phyloP scores from a whole-genome alignment of 768 basidiomycete genomes.

The Cystofilobasidium bisporidii region DNA sequence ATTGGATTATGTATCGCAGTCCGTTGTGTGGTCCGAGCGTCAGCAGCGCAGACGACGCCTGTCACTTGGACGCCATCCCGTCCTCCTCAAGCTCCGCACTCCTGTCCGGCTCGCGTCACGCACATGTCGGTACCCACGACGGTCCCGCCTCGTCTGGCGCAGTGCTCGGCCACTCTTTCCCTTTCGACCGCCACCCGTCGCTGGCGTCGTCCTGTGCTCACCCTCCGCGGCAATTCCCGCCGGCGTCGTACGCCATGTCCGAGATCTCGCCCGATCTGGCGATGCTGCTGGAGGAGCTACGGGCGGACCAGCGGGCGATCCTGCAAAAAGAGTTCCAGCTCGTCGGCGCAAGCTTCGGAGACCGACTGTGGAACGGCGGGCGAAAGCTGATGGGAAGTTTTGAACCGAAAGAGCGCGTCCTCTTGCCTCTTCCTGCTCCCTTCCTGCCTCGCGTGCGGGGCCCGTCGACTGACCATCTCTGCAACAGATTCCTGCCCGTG shows the following conservation, averaged over 20 bases:
- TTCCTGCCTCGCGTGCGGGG: no score
- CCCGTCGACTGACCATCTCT: no score
- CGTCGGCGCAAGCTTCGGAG: slow-evolving; percentile 18
- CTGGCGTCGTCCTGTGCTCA: not conserved
- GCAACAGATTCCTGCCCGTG: slow-evolving; percentile 16
- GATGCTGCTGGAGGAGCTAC: slow-evolving; percentile 23
- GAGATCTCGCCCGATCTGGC: slow-evolving; percentile 25
- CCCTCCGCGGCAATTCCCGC: not conserved
- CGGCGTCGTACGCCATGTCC: slow-evolving; percentile 16
- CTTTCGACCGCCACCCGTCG: not conserved
- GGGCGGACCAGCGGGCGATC: slow-evolving; percentile 18
- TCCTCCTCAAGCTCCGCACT: no score
- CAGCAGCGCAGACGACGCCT: not conserved
- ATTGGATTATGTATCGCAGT: no score
- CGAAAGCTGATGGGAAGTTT: slow-evolving; percentile 13
- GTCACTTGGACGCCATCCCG: no score
- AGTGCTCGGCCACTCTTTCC: no score
- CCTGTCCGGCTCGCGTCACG: no score
- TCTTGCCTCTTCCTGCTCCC: not conserved
- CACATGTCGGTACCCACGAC: no score
- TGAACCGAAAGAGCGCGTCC: slow-evolving; percentile 20
- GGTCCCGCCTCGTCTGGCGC: not conserved
- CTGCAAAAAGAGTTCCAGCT: slow-evolving; percentile 22
- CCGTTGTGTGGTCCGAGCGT: no score
- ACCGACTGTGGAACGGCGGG: slow-evolving; percentile 21